Evolutionary conservation across 331 rosid species (phyloP).

Genomic region (Rhamnella rubrinervis): DNA sequence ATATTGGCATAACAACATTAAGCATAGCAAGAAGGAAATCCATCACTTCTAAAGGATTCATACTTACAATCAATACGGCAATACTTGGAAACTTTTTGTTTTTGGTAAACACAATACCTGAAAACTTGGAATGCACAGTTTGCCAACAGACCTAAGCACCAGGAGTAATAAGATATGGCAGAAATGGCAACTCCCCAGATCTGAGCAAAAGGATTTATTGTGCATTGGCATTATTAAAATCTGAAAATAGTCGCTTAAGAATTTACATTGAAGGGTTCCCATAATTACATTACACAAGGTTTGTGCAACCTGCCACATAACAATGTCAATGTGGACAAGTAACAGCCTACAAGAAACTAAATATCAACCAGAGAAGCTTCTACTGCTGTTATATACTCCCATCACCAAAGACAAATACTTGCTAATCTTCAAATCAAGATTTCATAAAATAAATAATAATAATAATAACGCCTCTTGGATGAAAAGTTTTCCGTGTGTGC

Average conservation of each 20-base stretch:
- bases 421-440: not conserved
- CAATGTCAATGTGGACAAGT: not conserved
- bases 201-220: not conserved
- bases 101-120: too few species aligned
- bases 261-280: too few species aligned
- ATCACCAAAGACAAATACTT: not conserved
- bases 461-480: not conserved
- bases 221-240: not conserved
- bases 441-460: not conserved
- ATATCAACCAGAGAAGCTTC: slow-evolving; percentile 1
- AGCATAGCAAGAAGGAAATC: not conserved
- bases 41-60: not conserved
- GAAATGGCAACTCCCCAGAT: not conserved
- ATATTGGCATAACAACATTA: not conserved
- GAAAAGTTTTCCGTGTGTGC: too few species aligned
- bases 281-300: not conserved
- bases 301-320: not conserved
- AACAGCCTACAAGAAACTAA: not conserved
- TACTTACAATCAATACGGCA: not conserved
- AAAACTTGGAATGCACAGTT: not conserved
- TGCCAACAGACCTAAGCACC: not conserved
- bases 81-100: too few species aligned
- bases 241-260: too few species aligned
- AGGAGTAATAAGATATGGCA: not conserved
- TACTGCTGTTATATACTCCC: not conserved